A percentile compares a stretch with the other conserved stretches of the same genome.
These are phyloP conservation scores for Lecanicillium sp. DNA, from an alignment of 2,329 filamentous ascomycete species.

Conservation along the genomic window DNA sequence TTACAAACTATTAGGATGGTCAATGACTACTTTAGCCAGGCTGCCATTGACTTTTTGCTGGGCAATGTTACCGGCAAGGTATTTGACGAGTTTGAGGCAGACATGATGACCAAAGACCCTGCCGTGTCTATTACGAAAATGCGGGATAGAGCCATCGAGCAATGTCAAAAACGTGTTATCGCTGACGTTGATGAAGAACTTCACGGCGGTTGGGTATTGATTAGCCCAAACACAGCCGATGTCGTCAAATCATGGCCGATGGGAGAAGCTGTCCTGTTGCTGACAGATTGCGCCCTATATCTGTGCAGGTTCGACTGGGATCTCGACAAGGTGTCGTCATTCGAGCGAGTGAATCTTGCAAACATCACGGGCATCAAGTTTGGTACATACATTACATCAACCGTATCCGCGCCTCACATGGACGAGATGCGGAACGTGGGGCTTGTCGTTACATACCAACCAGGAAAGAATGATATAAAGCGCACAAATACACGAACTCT, in stretches of 20 bases:
- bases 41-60: slow-evolving; percentile 87
- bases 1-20: slow-evolving; percentile 63
- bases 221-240: slow-evolving; percentile 66
- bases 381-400: slow-evolving; percentile 87
- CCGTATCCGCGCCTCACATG: slow-evolving; percentile 66
- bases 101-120: slow-evolving; percentile 89
- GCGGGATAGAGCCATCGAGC: slow-evolving; percentile 82
- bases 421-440: slow-evolving; percentile 78
- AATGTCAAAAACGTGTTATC: slow-evolving; percentile 78
- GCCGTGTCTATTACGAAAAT: slow-evolving; percentile 79
- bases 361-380: slow-evolving; percentile 66
- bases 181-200: slow-evolving; percentile 78
- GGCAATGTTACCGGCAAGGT: slow-evolving; percentile 78
- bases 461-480: slow-evolving; percentile 61
- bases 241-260: slow-evolving; percentile 64
- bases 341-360: slow-evolving; percentile 73
- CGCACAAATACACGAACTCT: slow-evolving; percentile 82
- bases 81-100: slow-evolving; percentile 89
- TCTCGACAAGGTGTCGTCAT: slow-evolving; percentile 86
- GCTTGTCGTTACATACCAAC: slow-evolving; percentile 69
- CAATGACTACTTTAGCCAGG: slow-evolving; percentile 94
- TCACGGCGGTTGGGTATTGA: slow-evolving; percentile 80
- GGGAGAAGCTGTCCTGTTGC: slow-evolving; percentile 78
- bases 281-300: slow-evolving; percentile 81
- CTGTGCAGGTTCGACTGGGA: slow-evolving; percentile 91